Percentiles rank a stretch among this genome's conserved stretches.
Conservation (phyloP, 495 filamentous ascomycete genomes). For the Aspergillus carlsbadensis region DNA sequence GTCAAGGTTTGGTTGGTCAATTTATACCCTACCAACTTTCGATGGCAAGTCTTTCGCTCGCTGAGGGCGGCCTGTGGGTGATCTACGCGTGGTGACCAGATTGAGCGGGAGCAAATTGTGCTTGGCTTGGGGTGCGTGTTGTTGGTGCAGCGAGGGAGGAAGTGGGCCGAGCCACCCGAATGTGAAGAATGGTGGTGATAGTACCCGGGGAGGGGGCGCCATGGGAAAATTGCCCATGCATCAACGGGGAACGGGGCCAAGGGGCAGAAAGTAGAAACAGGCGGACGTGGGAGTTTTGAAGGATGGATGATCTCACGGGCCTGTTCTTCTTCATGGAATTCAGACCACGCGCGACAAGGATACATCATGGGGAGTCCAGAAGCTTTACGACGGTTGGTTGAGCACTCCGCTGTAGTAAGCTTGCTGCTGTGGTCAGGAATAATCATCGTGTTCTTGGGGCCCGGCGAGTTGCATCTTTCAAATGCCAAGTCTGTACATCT, state of each 20-base stretch:
- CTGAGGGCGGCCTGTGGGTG: constrained; percentile 15
- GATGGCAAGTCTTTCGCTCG: constrained; percentile 18
- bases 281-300: background rate
- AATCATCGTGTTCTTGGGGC: constrained; percentile 25
- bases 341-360: background rate
- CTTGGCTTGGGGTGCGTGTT: constrained; percentile 4
- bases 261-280: constrained; percentile 7
- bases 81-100: constrained; percentile 20
- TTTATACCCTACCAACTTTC: background rate
- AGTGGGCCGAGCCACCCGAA: constrained; percentile 26
- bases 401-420: background rate
- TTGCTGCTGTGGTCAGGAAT: constrained; percentile 16
- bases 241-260: constrained; percentile 1
- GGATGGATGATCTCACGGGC: background rate
- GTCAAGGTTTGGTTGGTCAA: background rate
- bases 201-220: constrained; percentile 14
- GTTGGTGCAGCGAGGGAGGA: constrained; percentile 16
- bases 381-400: background rate
- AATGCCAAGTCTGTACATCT: constrained; percentile 23
- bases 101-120: constrained; percentile 17
- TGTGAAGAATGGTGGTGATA: constrained; percentile 23
- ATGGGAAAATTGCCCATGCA: constrained; percentile 8
- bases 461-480: constrained; percentile 16
- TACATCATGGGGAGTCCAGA: background rate
- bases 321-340: background rate